phyloP scores from a whole-genome alignment of 345 rosid genomes.

The Kernera saxatilis region DNA sequence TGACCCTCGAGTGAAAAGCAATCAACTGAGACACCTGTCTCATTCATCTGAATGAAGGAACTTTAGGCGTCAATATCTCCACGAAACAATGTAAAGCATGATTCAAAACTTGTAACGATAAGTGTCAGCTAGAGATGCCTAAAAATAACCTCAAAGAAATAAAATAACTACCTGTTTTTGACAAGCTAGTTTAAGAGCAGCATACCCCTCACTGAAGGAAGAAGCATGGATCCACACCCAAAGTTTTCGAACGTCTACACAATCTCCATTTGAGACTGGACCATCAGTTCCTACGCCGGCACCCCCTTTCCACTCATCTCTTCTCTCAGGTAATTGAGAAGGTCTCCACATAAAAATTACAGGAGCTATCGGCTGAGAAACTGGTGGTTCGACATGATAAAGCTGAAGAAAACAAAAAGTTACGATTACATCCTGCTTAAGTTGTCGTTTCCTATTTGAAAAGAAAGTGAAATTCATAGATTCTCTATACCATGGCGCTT shows the following conservation, averaged over 20 bases:
- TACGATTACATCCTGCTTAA: neutral
- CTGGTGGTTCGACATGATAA: slow-evolving; percentile 52
- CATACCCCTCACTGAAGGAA: slow-evolving; percentile 70
- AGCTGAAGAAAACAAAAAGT: slow-evolving; percentile 43
- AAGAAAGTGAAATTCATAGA: neutral
- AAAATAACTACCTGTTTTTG: slow-evolving; percentile 48
- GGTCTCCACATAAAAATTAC: slow-evolving; percentile 79
- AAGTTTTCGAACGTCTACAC: slow-evolving; percentile 39
- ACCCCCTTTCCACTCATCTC: slow-evolving; percentile 12
- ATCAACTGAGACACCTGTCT: slow-evolving; percentile 37
- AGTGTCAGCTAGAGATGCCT: neutral
- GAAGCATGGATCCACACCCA: slow-evolving; percentile 94
- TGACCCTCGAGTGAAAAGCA: slow-evolving; percentile 76
- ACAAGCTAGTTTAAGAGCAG: slow-evolving; percentile 57
- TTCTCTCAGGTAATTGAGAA: slow-evolving; percentile 22
- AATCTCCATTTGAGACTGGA: slow-evolving; percentile 2
- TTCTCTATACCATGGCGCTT: slow-evolving; percentile 55
- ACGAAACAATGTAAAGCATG: neutral
- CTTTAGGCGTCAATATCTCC: slow-evolving; percentile 2
- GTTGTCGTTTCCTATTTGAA: neutral
- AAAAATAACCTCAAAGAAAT: neutral
- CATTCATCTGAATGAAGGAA: slow-evolving; percentile 44
- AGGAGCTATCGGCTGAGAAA: slow-evolving; percentile 56
- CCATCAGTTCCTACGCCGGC: slow-evolving; percentile 18
- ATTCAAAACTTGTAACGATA: neutral